Base-by-base conservation (phyloP, 495 filamentous ascomycete genomes). In the Penicillium coprophilum region DNA sequence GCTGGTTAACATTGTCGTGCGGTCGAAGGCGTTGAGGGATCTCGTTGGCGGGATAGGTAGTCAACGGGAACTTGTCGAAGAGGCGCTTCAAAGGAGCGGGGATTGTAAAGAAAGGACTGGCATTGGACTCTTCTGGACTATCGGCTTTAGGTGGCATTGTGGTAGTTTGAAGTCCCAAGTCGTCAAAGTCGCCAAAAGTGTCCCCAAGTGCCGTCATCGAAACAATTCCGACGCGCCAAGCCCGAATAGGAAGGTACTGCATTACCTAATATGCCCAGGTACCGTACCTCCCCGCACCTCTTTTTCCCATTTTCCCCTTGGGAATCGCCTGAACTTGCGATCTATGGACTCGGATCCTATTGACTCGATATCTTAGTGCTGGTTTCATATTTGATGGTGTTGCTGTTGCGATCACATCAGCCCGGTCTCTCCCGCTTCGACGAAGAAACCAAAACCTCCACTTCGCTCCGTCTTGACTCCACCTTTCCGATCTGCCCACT, bases 31-130 rank as follows among this genome's bases (percentile, higher is more conserved):
- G 80, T 34, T 82, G 75, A 38, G 94, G 94, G 17, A 96, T 82
- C 51, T 85, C 82, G 65, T 93, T 90, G 23, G 85, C 62, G n/a
- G 87, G 81, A 72, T 96, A 92, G 17, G 83, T 88, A 31, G 80
- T 57, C 38, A 97, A 78, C 2, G 94, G 94, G 59, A 96, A 92
- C 46, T 63, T 70, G 71, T 94, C 87, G 72, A 98, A 98, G 38
- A 98, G 78, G 23, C 73, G 80, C 69, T 90, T 93, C 58, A 97
- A 74, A 5, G 87, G 85, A 20, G 84, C 69, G 17, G 94, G 94
- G 49, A 96, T 81, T 4, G 81, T 72, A 68, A 92, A 86, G 75
- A 77, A 71, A 41, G 68, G 66, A 13, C 59, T 59, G 59, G 60
- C 50, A 49, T 59, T 64, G 44, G 46, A 59, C 40, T 66, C 61